phyloP scores from a whole-genome alignment of 2,329 filamentous ascomycete species.

The Fulvia fulva region DNA sequence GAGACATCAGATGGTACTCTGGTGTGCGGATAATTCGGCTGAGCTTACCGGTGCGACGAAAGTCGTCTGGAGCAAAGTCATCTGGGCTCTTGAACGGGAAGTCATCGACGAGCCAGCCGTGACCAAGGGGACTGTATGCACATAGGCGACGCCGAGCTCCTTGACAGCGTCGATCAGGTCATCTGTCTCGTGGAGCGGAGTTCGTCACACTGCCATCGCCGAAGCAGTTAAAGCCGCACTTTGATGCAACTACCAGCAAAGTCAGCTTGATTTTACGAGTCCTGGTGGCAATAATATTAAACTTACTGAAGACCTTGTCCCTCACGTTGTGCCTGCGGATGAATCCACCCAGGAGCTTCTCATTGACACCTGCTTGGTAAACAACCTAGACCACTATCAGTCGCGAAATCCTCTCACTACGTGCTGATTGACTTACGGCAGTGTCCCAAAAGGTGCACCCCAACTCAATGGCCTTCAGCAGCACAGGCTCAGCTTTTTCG shows the following conservation, averaged over 20 bases:
- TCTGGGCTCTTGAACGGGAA: conserved; percentile 35
- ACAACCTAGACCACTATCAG: conserved; percentile 37
- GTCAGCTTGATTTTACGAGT: not conserved
- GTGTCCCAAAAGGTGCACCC: conserved; percentile 30
- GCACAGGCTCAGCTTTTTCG: conserved; percentile 48
- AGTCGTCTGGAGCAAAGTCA: conserved; percentile 35
- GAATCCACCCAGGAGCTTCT: conserved; percentile 50
- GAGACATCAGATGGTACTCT: conserved; percentile 29
- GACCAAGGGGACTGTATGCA: conserved; percentile 38
- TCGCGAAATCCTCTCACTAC: not conserved
- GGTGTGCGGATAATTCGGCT: no score
- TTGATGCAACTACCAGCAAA: conserved; percentile 42
- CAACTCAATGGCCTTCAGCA: conserved; percentile 45
- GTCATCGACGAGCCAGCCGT: conserved; percentile 41
- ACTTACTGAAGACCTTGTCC: conserved; percentile 48
- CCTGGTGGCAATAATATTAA: not conserved
- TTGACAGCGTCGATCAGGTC: conserved; percentile 41
- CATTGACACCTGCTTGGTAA: conserved; percentile 47
- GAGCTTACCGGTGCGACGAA: conserved; percentile 23
- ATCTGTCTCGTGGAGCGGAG: conserved; percentile 43
- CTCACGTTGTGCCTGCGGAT: conserved; percentile 50
- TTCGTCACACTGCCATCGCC: conserved; percentile 39
- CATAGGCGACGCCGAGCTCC: conserved; percentile 42
- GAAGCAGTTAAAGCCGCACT: conserved; percentile 44
- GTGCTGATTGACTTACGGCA: conserved; percentile 11